Conservation (phyloP, 192 early-diverging fungal genomes). For the Backusella morwellensis region DNA sequence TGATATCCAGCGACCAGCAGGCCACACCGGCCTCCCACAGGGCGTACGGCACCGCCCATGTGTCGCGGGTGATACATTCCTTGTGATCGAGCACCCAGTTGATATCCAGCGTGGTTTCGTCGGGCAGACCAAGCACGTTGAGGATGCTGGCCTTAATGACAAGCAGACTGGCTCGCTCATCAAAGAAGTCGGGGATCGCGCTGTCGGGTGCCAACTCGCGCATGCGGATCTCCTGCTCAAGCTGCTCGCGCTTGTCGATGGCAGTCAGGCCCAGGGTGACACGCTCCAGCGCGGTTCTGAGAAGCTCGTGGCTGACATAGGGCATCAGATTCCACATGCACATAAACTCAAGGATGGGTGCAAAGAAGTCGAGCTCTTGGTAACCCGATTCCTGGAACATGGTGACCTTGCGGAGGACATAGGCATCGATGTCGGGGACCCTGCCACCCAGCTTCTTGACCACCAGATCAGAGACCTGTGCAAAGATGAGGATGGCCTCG, state of each 20-base stretch:
- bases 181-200: slow-evolving; percentile 30
- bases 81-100: slow-evolving; percentile 50
- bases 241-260: slow-evolving; percentile 17
- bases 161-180: slow-evolving; percentile 42
- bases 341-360: slow-evolving; percentile 46
- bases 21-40: slow-evolving; percentile 34
- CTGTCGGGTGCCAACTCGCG: slow-evolving; percentile 31
- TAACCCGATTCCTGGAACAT: slow-evolving; percentile 38
- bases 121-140: slow-evolving; percentile 37
- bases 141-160: slow-evolving; percentile 49
- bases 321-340: slow-evolving; percentile 50
- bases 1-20: not conserved
- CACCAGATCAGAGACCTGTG: slow-evolving; percentile 44
- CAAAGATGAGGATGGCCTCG: slow-evolving; percentile 69
- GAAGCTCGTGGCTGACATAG: slow-evolving; percentile 17
- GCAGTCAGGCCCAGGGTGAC: slow-evolving; percentile 13
- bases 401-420: slow-evolving; percentile 44
- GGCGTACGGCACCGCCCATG: slow-evolving; percentile 52
- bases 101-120: slow-evolving; percentile 38
- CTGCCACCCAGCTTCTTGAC: slow-evolving; percentile 38
- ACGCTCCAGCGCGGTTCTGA: slow-evolving; percentile 7
- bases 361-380: slow-evolving; percentile 32
- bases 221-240: slow-evolving; percentile 31
- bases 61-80: slow-evolving; percentile 39
- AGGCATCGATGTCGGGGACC: slow-evolving; percentile 45